These are phyloP conservation scores for Albugo candida DNA, from an alignment of 352 stramenopile genomes.

Conservation along the genomic window DNA sequence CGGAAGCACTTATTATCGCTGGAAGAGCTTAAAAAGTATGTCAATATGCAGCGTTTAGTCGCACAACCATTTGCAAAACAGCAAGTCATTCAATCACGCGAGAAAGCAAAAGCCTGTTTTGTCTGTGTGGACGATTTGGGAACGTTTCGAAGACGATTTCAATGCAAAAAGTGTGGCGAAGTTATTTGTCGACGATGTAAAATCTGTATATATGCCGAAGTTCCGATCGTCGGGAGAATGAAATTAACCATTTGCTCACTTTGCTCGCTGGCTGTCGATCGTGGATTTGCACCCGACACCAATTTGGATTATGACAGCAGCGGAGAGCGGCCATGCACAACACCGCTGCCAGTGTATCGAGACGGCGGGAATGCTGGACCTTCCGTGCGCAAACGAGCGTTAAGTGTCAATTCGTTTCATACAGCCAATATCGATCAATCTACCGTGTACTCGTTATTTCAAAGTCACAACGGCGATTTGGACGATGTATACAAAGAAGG, in stretches of 20 bases:
- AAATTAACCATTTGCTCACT: slow-evolving; percentile 72
- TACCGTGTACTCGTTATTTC: too few relatives aligned
- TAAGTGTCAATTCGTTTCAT: slow-evolving; percentile 63
- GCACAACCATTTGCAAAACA: slow-evolving; percentile 50
- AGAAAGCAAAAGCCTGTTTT: slow-evolving; percentile 62
- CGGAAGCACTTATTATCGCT: slow-evolving; percentile 46
- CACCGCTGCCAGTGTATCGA: too few relatives aligned
- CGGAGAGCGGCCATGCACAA: slow-evolving; percentile 5
- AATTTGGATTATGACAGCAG: neutral
- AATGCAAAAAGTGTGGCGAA: slow-evolving; percentile 72
- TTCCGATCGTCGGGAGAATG: slow-evolving; percentile 66
- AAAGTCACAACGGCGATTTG: too few relatives aligned
- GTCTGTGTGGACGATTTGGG: slow-evolving; percentile 67
- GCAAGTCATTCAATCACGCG: slow-evolving; percentile 35
- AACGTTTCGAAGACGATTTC: slow-evolving; percentile 60
- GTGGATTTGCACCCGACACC: slow-evolving; percentile 9
- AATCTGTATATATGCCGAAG: slow-evolving; percentile 53
- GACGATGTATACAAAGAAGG: too few relatives aligned
- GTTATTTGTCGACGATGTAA: slow-evolving; percentile 60
- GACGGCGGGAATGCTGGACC: neutral
- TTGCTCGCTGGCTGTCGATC: slow-evolving; percentile 58
- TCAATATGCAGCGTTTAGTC: slow-evolving; percentile 59
- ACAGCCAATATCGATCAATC: slow-evolving; percentile 69
- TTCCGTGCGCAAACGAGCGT: slow-evolving; percentile 18
- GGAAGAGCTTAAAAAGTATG: slow-evolving; percentile 60